phyloP scores from a whole-genome alignment of 2,329 filamentous ascomycete species.

The Emergomyces africanus region DNA sequence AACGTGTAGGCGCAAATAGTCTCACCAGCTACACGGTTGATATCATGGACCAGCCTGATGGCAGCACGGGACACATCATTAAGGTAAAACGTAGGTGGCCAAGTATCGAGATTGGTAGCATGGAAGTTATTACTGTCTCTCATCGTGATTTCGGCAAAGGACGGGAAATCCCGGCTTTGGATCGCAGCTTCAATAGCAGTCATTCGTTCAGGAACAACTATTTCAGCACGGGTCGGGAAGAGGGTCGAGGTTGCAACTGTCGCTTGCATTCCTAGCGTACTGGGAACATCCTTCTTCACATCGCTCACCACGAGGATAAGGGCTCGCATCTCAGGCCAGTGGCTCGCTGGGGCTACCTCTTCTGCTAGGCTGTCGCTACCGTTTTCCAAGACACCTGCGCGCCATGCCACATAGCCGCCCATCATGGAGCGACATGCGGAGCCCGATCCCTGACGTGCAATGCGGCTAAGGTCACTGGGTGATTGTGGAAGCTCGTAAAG shows the following conservation, averaged over 20 bases:
- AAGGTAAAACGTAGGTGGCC: constrained; percentile 97
- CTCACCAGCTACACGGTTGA: constrained; percentile 69
- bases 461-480: constrained; percentile 70
- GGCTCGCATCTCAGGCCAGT: constrained; percentile 94
- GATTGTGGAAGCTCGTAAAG: constrained; percentile 75
- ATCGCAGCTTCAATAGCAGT: constrained; percentile 72
- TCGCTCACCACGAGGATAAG: constrained; percentile 83
- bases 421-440: constrained; percentile 89
- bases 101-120: constrained; percentile 84
- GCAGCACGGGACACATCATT: constrained; percentile 85
- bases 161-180: constrained; percentile 62
- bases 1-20: constrained; percentile 90
- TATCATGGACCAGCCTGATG: constrained; percentile 74
- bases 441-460: constrained; percentile 87
- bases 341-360: constrained; percentile 71
- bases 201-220: constrained; percentile 77
- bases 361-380: constrained; percentile 81
- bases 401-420: constrained; percentile 93
- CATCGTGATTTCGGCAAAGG: constrained; percentile 88
- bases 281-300: constrained; percentile 90
- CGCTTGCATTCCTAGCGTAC: constrained; percentile 91
- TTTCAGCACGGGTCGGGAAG: constrained; percentile 61
- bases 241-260: constrained; percentile 86
- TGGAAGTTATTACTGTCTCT: constrained; percentile 96
- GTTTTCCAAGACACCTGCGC: constrained; percentile 61